Evolutionary conservation across 2,329 filamentous ascomycete species (phyloP), one percentile per base, ranked within the genome.

Genomic region (Calonectria montana): DNA sequence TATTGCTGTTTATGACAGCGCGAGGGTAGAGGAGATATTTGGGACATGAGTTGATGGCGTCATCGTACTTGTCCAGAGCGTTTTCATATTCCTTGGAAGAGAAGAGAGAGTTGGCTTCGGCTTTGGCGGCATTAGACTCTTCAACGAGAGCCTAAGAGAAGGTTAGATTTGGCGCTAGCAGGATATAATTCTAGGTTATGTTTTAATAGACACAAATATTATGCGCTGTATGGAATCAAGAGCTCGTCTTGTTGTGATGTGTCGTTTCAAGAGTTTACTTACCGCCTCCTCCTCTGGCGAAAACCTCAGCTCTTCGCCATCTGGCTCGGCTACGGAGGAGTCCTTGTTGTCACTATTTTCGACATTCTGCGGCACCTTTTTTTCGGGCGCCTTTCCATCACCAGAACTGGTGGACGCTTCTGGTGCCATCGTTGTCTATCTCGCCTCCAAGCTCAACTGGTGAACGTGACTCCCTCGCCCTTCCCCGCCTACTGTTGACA

Each of bases 1-100:
- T 93, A 85, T 98, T 98, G 81, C 94, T 95, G 71, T 93, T 91
- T 7, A 98, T 87, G 12, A 98, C 94, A 29, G 96, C 95, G 73
- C 96, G 88, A 77, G 98, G 95, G 84, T 94, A 98, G 81, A 96
- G 92, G 29, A 97, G 90, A 81, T 97, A 97, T 75, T 91, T 92
- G 2, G 96, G 96, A 79, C 94, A 96, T 9, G 92, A 89, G 15
- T 91, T 88, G 3, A 97, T 87, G 25, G 97, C 96, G 75, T 93
- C 91, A 79, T 95, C 93, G 84, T 98, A 98, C 72, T 90, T 93
- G 76, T 92, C 90, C 73, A 98, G 92, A 47, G 96, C 96, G 73
- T 93, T 91, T 68, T 92, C 89, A 83, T 93, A 97, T 73, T 92
- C 90, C 48, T 90, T 89, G 3, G 90, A 88, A 1, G 89, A 87